Base-by-base conservation (phyloP, 2,329 filamentous ascomycete genomes). In the Arthrobotrys conoides region DNA sequence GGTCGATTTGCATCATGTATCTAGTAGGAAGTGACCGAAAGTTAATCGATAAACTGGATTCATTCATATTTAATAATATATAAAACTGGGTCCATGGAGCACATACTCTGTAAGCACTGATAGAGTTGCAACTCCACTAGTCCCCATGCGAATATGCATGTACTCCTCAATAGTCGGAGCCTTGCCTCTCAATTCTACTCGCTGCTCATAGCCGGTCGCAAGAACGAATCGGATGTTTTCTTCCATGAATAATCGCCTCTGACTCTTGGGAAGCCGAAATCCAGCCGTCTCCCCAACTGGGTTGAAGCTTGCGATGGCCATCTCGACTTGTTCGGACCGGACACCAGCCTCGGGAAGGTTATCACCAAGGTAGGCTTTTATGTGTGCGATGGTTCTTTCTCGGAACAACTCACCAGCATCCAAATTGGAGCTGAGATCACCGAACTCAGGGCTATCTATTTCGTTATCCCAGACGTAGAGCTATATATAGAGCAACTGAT, bases 131-230 rank as follows among this genome's bases (percentile, higher is more conserved):
- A 73, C 70, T 9, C 61, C 80, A 46, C 80, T 72, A 9, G 80
- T 80, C 1, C 71, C 71, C 59, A 71, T 66, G 4, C 80, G 70
- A 8, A 57, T 63, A 2, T 61, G 66, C 61, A 81, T 53, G 30
- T 81, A 81, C 20, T 81, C 71, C 10, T 80, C 68, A n/a, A 81
- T 71, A 3, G 64, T 80, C 0, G 80, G 80, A 0, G 71, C 79
- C 9, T 44, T 22, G 10, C 79, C 79, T 16, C 80, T 76, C n/a
- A 80, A 44, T 61, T 81, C 80, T 5, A 65, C 78, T 16, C 53
- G 63, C 68, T 81, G 76, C 49, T 80, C 79, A 0, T 41, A 36
- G 5, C 55, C 79, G 22, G 55, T 71, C 4, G 59, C 75, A 30
- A 48, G 16, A 41, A 81, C 66, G 46, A 27, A 80, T 1, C 59